Percentiles rank a stretch among this genome's conserved stretches.
Evolutionary conservation across 441 rosid species (phyloP).

Genomic region (Populus tomentosa): DNA sequence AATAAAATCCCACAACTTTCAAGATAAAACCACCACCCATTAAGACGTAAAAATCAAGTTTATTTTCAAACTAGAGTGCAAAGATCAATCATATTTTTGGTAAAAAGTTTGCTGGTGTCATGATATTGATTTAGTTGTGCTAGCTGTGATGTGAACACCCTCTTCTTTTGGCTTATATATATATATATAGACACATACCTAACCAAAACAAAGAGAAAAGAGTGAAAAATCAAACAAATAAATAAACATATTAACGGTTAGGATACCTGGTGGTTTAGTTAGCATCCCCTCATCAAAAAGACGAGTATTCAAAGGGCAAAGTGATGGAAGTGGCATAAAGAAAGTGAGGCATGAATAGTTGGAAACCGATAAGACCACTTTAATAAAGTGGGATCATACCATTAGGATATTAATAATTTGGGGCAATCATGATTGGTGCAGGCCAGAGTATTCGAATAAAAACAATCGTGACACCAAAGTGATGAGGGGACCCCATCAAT

Average conservation of each 20-base stretch:
- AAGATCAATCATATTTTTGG: not conserved
- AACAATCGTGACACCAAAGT: not conserved
- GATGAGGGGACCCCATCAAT: not conserved
- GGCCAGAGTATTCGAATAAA: constrained; percentile 12
- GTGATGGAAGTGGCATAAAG: not conserved
- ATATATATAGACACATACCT: no score
- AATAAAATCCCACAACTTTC: not conserved
- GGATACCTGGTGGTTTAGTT: not conserved
- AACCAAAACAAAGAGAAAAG: no score
- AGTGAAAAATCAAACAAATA: not conserved
- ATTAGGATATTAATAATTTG: not conserved
- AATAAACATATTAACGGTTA: not conserved
- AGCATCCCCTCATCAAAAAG: not conserved
- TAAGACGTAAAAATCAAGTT: not conserved
- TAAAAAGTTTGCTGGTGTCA: not conserved
- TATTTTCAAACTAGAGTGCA: not conserved
- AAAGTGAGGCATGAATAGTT: not conserved
- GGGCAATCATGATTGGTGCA: not conserved
- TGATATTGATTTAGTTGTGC: not conserved
- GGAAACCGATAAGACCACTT: not conserved
- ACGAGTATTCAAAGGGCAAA: not conserved
- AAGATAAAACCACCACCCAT: not conserved
- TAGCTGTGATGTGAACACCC: not conserved
- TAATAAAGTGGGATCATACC: constrained; percentile 3
- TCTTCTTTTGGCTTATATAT: not conserved